phyloP scores from a whole-genome alignment of 1,284 basidiomycete genomes.

The Mycosarcoma mackinlayi region DNA sequence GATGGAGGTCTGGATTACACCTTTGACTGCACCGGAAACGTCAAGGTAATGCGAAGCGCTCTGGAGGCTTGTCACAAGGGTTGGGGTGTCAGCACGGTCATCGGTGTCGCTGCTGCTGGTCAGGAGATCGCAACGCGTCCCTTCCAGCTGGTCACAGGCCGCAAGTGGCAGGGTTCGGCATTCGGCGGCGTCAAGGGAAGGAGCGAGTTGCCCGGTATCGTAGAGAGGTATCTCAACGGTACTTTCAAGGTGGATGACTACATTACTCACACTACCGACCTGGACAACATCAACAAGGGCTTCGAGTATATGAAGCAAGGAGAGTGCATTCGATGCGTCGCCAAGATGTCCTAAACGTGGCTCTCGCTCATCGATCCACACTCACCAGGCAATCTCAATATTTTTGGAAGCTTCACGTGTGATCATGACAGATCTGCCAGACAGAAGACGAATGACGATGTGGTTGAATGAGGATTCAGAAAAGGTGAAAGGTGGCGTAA shows the following conservation, averaged over 20 bases:
- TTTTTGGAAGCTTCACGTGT: too few species aligned
- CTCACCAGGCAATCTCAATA: background rate
- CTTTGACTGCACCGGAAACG: constrained; percentile 93
- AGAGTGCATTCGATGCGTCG: constrained; percentile 84
- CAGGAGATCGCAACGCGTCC: constrained; percentile 97
- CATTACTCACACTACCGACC: constrained; percentile 69
- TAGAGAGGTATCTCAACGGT: constrained; percentile 65
- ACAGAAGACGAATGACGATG: background rate
- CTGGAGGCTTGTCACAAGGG: constrained; percentile 95
- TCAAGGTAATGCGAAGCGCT: constrained; percentile 92
- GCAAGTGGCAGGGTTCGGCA: constrained; percentile 95
- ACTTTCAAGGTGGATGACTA: constrained; percentile 69
- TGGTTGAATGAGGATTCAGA: background rate
- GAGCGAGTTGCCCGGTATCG: constrained; percentile 74
- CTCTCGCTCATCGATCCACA: background rate
- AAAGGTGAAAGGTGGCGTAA: background rate
- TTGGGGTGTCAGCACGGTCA: constrained; percentile 87
- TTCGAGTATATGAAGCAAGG: constrained; percentile 95
- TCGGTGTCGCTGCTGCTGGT: constrained; percentile 82
- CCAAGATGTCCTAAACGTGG: constrained; percentile 30
- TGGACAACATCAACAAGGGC: constrained; percentile 85
- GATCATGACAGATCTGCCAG: too few species aligned
- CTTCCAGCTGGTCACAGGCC: constrained; percentile 83
- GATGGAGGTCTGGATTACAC: constrained; percentile 98
- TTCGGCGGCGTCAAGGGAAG: constrained; percentile 99